Percentiles rank a stretch among this genome's conserved stretches.
phyloP scores from a whole-genome alignment of 2,329 filamentous ascomycete species.

The Pezizomycotina sp. region DNA sequence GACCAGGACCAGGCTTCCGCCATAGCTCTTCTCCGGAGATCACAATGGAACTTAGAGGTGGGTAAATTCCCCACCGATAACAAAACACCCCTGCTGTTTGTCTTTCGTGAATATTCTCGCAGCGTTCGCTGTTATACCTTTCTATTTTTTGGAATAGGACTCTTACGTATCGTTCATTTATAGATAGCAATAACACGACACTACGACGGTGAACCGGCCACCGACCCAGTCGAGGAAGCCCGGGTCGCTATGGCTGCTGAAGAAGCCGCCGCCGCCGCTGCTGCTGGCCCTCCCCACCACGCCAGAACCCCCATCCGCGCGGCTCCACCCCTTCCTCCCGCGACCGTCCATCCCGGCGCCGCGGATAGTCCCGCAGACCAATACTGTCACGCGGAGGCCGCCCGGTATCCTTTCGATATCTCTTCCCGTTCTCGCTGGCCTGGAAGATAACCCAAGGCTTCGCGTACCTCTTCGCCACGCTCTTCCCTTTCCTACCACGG shows the following conservation, averaged over 20 bases:
- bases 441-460: slow-evolving; percentile 56
- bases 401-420: slow-evolving; percentile 63
- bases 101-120: too few relatives aligned
- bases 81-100: too few relatives aligned
- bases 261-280: slow-evolving; percentile 32
- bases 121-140: too few relatives aligned
- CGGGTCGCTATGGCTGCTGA: slow-evolving; percentile 46
- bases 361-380: slow-evolving; percentile 61
- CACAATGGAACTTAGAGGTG: slow-evolving; percentile 92
- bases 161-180: slow-evolving; percentile 20
- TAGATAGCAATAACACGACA: slow-evolving; percentile 93
- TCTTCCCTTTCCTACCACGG: slow-evolving; percentile 66
- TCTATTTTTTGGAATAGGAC: slow-evolving; percentile 8
- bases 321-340: slow-evolving; percentile 27
- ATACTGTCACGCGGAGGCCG: slow-evolving; percentile 48
- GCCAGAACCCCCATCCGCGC: slow-evolving; percentile 18
- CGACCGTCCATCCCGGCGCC: slow-evolving; percentile 51
- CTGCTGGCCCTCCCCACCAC: slow-evolving; percentile 25
- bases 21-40: slow-evolving; percentile 61
- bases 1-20: slow-evolving; percentile 56
- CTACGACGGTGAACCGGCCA: slow-evolving; percentile 80
- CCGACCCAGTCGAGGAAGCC: slow-evolving; percentile 61
- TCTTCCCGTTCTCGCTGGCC: slow-evolving; percentile 65
- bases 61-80: slow-evolving; percentile 14
- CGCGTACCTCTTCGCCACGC: slow-evolving; percentile 50